A percentile compares a stretch with the other conserved stretches of the same genome.
phyloP scores from a whole-genome alignment of 495 filamentous ascomycete genomes.

The Aspergillus sclerotioniger region DNA sequence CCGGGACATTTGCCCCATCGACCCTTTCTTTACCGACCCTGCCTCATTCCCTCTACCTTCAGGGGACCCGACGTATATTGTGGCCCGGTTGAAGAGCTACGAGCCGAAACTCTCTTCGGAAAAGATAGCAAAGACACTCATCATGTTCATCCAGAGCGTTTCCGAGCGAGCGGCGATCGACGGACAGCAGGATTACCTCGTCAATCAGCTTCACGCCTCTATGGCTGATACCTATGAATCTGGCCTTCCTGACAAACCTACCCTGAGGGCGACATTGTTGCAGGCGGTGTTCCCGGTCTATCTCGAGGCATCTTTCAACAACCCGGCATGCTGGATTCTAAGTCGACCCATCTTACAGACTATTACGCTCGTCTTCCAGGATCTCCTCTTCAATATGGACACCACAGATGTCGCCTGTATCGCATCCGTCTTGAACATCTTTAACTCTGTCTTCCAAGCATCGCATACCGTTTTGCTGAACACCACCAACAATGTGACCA shows the following conservation, averaged over 20 bases:
- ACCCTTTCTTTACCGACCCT: slow-evolving; percentile 67
- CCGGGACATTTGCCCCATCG: slow-evolving; percentile 58
- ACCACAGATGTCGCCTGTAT: slow-evolving; percentile 44
- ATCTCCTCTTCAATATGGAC: slow-evolving; percentile 50
- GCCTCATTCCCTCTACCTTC: slow-evolving; percentile 63
- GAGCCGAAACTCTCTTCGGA: slow-evolving; percentile 54
- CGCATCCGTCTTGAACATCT: slow-evolving; percentile 39
- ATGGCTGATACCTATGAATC: slow-evolving; percentile 52
- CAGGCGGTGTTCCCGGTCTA: slow-evolving; percentile 65
- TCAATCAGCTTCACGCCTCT: slow-evolving; percentile 56
- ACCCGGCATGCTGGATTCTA: slow-evolving; percentile 57
- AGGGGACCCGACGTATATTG: slow-evolving; percentile 65
- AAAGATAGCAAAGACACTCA: slow-evolving; percentile 56
- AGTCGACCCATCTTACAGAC: slow-evolving; percentile 55
- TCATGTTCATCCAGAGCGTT: slow-evolving; percentile 61
- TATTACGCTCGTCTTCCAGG: slow-evolving; percentile 39
- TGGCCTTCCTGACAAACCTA: slow-evolving; percentile 41
- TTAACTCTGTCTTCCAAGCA: slow-evolving; percentile 43
- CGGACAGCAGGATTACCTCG: slow-evolving; percentile 57
- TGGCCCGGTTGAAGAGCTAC: slow-evolving; percentile 64
- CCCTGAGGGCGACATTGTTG: slow-evolving; percentile 57
- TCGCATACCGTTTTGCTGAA: slow-evolving; percentile 36
- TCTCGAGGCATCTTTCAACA: slow-evolving; percentile 50
- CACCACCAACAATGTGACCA: slow-evolving; percentile 27
- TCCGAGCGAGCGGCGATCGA: slow-evolving; percentile 62